Conservation (phyloP, 371 early-diverging fungal genomes). For the Agmasoma carcini region DNA sequence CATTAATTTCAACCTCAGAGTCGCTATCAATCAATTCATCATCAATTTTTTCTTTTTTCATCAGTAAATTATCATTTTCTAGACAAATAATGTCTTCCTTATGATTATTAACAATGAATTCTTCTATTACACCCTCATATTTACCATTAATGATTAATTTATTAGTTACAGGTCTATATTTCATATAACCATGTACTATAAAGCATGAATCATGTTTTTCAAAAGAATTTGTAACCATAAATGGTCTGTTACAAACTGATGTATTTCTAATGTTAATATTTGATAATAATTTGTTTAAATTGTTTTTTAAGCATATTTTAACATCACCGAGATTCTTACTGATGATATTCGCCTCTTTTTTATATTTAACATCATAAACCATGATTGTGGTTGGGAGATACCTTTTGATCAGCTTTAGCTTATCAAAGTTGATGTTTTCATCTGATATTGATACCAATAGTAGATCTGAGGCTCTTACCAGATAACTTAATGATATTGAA, state of each 20-base stretch:
- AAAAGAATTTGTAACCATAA: constrained; percentile 32
- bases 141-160: constrained; percentile 48
- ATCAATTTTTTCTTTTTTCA: constrained; percentile 4
- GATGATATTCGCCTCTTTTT: neutral
- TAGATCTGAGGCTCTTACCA: constrained; percentile 7
- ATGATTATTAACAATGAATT: constrained; percentile 1
- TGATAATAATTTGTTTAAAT: constrained; percentile 22
- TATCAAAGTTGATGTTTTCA: neutral
- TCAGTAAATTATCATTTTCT: constrained; percentile 6
- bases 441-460: constrained; percentile 13
- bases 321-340: constrained; percentile 37
- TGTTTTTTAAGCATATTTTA: constrained; percentile 24
- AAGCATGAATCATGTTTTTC: neutral
- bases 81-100: constrained; percentile 1
- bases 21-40: constrained; percentile 1
- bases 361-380: constrained; percentile 13
- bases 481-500: constrained; percentile 5
- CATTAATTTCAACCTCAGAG: constrained; percentile 8
- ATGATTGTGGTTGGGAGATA: constrained; percentile 17
- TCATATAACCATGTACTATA: constrained; percentile 43
- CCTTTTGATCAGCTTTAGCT: constrained; percentile 9
- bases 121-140: constrained; percentile 20
- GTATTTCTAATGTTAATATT: constrained; percentile 31
- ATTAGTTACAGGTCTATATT: constrained; percentile 39
- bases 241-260: constrained; percentile 37